phyloP scores from a whole-genome alignment of 495 filamentous ascomycete genomes.

The Trichoderma reesei region DNA sequence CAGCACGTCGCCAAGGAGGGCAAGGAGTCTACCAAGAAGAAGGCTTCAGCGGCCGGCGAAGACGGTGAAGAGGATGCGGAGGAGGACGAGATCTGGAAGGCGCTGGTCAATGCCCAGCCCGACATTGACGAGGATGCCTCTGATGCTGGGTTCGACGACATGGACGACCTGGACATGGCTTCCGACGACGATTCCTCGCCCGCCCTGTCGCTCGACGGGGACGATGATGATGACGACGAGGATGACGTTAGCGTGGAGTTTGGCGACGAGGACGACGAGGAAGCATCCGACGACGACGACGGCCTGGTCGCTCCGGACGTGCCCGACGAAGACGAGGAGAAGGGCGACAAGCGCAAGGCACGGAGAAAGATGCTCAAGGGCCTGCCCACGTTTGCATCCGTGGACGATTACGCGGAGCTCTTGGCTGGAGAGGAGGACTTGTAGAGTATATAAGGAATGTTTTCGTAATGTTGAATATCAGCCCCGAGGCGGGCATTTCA shows the following conservation, averaged over 20 bases:
- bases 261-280: conserved; percentile 21
- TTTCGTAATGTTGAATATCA: no score
- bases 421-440: conserved; percentile 60
- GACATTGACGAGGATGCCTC: conserved; percentile 49
- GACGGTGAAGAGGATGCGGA: conserved; percentile 36
- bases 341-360: conserved; percentile 25
- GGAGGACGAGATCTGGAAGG: conserved; percentile 84
- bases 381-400: conserved; percentile 84
- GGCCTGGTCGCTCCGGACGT: conserved; percentile 33
- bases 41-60: conserved; percentile 39
- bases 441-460: conserved; percentile 11
- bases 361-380: conserved; percentile 77
- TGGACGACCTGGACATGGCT: conserved; percentile 21
- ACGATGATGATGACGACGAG: conserved; percentile 37
- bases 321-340: conserved; percentile 24
- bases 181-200: conserved; percentile 29
- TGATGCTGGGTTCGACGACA: conserved; percentile 36
- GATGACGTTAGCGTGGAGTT: conserved; percentile 41
- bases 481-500: no score
- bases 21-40: conserved; percentile 47
- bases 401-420: conserved; percentile 86
- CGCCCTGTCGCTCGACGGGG: conserved; percentile 15
- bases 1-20: conserved; percentile 56
- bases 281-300: conserved; percentile 34
- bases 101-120: conserved; percentile 51